phyloP scores from a whole-genome alignment of 2,329 filamentous ascomycete species.

The Alternaria triticina region DNA sequence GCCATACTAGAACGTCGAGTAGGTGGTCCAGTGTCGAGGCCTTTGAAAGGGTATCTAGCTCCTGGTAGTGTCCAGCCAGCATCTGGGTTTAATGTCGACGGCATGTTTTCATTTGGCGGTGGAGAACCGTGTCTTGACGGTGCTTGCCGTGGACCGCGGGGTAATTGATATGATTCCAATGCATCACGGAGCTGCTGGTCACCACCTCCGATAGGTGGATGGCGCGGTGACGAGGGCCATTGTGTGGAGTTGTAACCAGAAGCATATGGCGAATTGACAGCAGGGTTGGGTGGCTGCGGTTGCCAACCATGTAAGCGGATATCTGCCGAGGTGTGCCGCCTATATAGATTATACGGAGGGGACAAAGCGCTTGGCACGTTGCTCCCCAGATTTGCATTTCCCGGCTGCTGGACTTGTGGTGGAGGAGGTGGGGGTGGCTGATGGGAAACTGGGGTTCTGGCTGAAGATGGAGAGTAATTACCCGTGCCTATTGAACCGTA shows the following conservation, averaged over 20 bases:
- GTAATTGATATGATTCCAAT: conserved; percentile 72
- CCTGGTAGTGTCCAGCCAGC: conserved; percentile 64
- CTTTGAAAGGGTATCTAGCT: conserved; percentile 56
- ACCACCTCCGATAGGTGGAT: conserved; percentile 51
- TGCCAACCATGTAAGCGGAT: conserved; percentile 76
- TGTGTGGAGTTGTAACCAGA: conserved; percentile 67
- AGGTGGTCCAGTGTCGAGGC: conserved; percentile 63
- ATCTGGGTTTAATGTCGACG: conserved; percentile 59
- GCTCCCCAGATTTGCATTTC: conserved; percentile 56
- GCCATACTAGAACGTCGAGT: conserved; percentile 74
- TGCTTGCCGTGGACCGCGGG: conserved; percentile 58
- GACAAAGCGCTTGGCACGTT: conserved; percentile 54
- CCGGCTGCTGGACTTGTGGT: conserved; percentile 67
- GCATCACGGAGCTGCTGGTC: conserved; percentile 76
- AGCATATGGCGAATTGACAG: conserved; percentile 68
- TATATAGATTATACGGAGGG: conserved; percentile 71
- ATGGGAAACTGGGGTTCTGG: conserved; percentile 73
- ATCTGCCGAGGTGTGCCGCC: conserved; percentile 93
- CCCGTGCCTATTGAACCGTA: conserved; percentile 86
- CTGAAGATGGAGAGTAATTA: conserved; percentile 72
- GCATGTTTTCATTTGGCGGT: conserved; percentile 55
- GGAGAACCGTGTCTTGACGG: conserved; percentile 62
- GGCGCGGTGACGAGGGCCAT: conserved; percentile 72
- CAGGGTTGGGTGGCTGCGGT: conserved; percentile 57
- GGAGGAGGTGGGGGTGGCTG: conserved; percentile 66